Percentiles rank a stretch among this genome's conserved stretches.
Conservation (phyloP, 495 filamentous ascomycete genomes). For the Parachaetomium inaequale region DNA sequence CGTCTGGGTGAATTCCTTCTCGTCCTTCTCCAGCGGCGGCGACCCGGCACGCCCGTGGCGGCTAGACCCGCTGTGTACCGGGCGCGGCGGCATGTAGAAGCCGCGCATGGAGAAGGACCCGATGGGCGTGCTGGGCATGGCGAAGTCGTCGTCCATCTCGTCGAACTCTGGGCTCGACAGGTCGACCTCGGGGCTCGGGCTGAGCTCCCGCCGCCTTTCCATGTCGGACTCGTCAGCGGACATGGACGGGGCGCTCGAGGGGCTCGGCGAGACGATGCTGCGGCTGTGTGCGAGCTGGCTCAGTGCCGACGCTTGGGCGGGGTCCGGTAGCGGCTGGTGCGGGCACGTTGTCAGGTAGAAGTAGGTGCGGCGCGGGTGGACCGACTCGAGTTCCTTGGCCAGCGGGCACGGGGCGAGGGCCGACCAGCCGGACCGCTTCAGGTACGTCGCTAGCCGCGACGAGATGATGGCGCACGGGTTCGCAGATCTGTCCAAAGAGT, state of each 20-base stretch:
- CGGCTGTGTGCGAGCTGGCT: constrained; percentile 44
- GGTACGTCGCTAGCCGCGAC: constrained; percentile 81
- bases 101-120: constrained; percentile 56
- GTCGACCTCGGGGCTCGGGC: constrained; percentile 89
- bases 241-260: constrained; percentile 66
- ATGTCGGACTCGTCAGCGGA: constrained; percentile 57
- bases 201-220: constrained; percentile 70
- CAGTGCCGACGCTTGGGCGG: constrained; percentile 41
- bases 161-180: constrained; percentile 85
- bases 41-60: constrained; percentile 70
- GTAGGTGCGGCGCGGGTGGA: constrained; percentile 92
- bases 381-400: constrained; percentile 84
- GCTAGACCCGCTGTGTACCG: constrained; percentile 29
- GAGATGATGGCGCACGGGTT: constrained; percentile 95
- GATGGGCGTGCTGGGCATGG: constrained; percentile 53
- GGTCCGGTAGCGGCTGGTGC: constrained; percentile 78
- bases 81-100: constrained; percentile 36
- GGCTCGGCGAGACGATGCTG: constrained; percentile 75
- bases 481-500: constrained; percentile 63
- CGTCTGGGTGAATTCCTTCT: constrained; percentile 95
- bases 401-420: constrained; percentile 78
- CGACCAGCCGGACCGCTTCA: constrained; percentile 80
- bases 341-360: constrained; percentile 86
- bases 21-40: constrained; percentile 89
- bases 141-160: constrained; percentile 60